Evolutionary conservation across 306 rosid species (phyloP).

Genomic region (Sesbania bispinosa): DNA sequence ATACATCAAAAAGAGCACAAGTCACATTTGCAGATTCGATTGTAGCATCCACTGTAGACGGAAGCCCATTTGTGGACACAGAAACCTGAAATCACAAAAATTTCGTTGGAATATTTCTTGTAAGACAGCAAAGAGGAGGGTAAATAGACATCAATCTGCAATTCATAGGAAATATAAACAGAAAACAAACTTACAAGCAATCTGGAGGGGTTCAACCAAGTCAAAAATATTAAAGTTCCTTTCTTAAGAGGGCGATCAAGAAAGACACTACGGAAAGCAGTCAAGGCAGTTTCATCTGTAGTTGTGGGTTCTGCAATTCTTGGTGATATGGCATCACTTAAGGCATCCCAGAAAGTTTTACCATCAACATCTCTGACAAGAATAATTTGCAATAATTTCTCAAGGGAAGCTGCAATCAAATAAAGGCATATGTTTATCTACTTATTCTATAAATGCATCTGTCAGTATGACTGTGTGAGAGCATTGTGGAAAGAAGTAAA

Average conservation of each 20-base stretch:
- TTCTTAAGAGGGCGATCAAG: slow-evolving; percentile 70
- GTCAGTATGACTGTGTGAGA: neutral
- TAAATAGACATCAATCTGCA: slow-evolving; percentile 10
- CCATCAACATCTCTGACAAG: slow-evolving; percentile 91
- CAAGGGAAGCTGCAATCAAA: slow-evolving; percentile 56
- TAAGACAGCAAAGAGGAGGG: neutral
- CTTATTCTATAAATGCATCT: neutral
- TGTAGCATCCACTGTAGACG: slow-evolving; percentile 59
- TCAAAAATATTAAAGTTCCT: slow-evolving; percentile 72
- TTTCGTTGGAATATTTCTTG: neutral
- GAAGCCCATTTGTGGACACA: slow-evolving; percentile 59
- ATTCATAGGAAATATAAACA: neutral
- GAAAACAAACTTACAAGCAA: slow-evolving; percentile 58
- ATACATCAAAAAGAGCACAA: slow-evolving; percentile 74
- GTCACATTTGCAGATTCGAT: slow-evolving; percentile 63
- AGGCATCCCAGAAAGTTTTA: slow-evolving; percentile 95
- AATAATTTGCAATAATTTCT: slow-evolving; percentile 75
- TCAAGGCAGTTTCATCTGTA: slow-evolving; percentile 57
- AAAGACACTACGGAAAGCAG: slow-evolving; percentile 59
- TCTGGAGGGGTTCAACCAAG: slow-evolving; percentile 67
- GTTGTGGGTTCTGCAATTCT: slow-evolving; percentile 64
- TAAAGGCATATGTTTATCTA: neutral
- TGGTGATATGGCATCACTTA: slow-evolving; percentile 81
- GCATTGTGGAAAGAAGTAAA: slow-evolving; percentile 8
- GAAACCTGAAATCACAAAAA: slow-evolving; percentile 54